Conservation (phyloP, 1,284 basidiomycete species). For the Cutaneotrichosporon cutaneum region DNA sequence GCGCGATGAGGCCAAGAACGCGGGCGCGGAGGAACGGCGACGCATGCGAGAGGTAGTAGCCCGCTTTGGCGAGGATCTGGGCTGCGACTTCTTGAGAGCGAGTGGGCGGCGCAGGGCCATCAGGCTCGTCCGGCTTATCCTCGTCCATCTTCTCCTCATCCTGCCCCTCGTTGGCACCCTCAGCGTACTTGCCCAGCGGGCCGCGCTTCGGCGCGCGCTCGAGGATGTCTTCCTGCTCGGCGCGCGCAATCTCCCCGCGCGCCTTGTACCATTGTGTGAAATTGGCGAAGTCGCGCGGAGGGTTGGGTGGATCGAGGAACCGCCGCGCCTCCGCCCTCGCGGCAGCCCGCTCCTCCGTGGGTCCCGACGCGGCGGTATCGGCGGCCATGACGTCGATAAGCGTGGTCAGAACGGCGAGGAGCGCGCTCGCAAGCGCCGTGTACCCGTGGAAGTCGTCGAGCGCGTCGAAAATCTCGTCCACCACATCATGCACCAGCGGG, state of each 20-base stretch:
- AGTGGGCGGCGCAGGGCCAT: slow-evolving; percentile 60
- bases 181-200: slow-evolving; percentile 35
- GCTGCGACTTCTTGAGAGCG: slow-evolving; percentile 71
- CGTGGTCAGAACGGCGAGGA: slow-evolving; percentile 70
- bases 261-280: slow-evolving; percentile 67
- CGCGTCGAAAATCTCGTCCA: slow-evolving; percentile 92
- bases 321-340: slow-evolving; percentile 48
- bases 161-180: slow-evolving; percentile 23
- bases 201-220: slow-evolving; percentile 63
- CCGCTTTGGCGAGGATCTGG: slow-evolving; percentile 76
- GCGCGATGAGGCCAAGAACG: slow-evolving; percentile 70
- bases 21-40: slow-evolving; percentile 78
- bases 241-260: slow-evolving; percentile 53
- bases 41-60: slow-evolving; percentile 85
- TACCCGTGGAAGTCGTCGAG: slow-evolving; percentile 92
- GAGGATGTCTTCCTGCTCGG: slow-evolving; percentile 57
- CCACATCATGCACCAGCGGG: slow-evolving; percentile 79
- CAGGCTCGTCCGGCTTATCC: slow-evolving; percentile 17
- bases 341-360: slow-evolving; percentile 26
- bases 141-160: slow-evolving; percentile 8
- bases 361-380: slow-evolving; percentile 57
- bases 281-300: slow-evolving; percentile 48
- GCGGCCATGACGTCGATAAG: slow-evolving; percentile 80
- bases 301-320: slow-evolving; percentile 42
- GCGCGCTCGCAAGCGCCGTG: slow-evolving; percentile 54